Base-by-base conservation (phyloP, 2,329 filamentous ascomycete genomes). In the Alternaria incomplexa region DNA sequence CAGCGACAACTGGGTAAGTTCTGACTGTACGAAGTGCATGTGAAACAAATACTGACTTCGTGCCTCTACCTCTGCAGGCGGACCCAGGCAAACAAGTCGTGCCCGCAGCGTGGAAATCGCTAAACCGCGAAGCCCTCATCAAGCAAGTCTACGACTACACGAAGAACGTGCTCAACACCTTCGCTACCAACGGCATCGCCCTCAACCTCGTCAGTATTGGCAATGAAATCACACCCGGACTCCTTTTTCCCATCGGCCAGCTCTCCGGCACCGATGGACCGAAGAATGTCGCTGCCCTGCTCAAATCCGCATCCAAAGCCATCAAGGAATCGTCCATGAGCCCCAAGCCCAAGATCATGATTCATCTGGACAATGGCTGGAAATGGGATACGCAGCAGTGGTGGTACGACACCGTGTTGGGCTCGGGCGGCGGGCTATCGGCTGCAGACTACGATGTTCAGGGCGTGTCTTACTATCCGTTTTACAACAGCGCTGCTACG, bases 291-390 rank as follows among this genome's bases (percentile, higher is more conserved):
- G 89, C 89, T 0, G 79, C 81, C 0, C 81, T 93, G 22, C 84
- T 93, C 9, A 86, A 90, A 73, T 88, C 88, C 7, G 90, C 88
- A 0, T 83, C 87, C 0, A 85, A 83, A 61, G 91, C 87, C 3
- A 84, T 93, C 71, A 90, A 88, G 70, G 88, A 90, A 71, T 90
- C 87, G 5, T 81, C 78, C 4, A 80, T 91, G 25, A 77, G 76
- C 44, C 82, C 85, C 0, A 84, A 86, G 65, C 89, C 90, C 2
- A 86, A 89, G 74, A 91, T 92, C 77, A 89, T 93, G 88, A 86
- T 93, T 44, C 91, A 93, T 72, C 83, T 92, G 4, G 90, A 93
- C 76, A 90, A 91, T 72, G 90, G 90, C n/a, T 93, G 90, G 89
- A 85, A 90, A 66, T 91, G 87, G 88, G 82, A 79, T 4, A 85